Evolutionary conservation across 129 eudicot genomes (phyloP).

Genomic region (Mikania micrantha): DNA sequence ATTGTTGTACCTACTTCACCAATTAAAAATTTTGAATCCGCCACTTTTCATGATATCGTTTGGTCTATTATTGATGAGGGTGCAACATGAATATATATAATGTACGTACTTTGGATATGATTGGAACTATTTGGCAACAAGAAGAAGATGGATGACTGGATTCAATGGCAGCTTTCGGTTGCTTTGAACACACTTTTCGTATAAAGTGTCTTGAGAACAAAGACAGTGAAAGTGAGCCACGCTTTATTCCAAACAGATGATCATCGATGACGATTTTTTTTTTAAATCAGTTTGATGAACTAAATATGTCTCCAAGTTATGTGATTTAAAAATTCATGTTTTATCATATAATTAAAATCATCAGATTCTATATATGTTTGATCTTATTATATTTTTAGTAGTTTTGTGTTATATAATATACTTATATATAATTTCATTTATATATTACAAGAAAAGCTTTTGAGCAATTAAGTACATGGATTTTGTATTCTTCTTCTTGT

Average conservation of each 20-base stretch:
- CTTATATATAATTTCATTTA: no score
- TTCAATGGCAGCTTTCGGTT: constrained; percentile 23
- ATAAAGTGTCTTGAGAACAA: constrained; percentile 9
- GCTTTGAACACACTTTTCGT: constrained; percentile 23
- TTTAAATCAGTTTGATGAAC: no score
- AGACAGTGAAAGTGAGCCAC: no score
- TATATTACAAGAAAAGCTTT: not conserved
- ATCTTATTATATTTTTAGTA: no score
- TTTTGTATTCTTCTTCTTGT: constrained; percentile 9
- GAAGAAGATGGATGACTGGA: constrained; percentile 17
- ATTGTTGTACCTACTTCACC: no score
- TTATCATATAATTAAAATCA: no score
- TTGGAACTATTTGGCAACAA: constrained; percentile 3
- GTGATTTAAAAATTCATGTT: no score
- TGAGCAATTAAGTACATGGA: not conserved
- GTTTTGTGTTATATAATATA: no score
- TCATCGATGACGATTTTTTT: no score
- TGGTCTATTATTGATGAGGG: not conserved
- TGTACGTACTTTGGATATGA: not conserved
- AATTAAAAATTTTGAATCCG: not conserved
- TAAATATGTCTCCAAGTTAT: no score
- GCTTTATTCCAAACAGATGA: no score
- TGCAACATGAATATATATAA: not conserved
- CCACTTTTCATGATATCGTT: not conserved
- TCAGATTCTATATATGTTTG: no score